phyloP scores from a whole-genome alignment of 2,329 filamentous ascomycete species.

The Ustulina deusta region DNA sequence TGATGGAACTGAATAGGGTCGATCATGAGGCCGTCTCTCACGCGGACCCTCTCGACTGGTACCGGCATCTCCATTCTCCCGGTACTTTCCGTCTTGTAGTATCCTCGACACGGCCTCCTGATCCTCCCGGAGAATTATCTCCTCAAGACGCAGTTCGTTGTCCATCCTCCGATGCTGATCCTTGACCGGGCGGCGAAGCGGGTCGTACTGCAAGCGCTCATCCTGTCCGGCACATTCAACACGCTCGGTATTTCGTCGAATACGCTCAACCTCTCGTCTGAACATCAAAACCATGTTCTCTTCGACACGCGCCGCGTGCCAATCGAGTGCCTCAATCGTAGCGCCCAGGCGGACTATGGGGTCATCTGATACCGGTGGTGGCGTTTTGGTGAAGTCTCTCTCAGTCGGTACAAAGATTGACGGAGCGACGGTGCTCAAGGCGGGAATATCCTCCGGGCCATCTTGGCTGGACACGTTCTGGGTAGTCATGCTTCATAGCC shows the following conservation, averaged over 20 bases:
- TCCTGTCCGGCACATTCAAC: slow-evolving; percentile 20
- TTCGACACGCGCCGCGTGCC: slow-evolving; percentile 45
- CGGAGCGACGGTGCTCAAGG: slow-evolving; percentile 41
- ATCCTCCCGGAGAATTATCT: slow-evolving; percentile 29
- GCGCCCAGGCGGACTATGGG: slow-evolving; percentile 30
- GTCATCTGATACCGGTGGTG: slow-evolving; percentile 42
- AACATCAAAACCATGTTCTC: slow-evolving; percentile 45
- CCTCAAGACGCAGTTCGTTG: slow-evolving; percentile 28
- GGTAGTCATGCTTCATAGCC: slow-evolving; percentile 21
- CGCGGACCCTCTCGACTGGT: slow-evolving; percentile 8
- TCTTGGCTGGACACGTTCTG: slow-evolving; percentile 5
- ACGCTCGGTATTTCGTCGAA: slow-evolving; percentile 36
- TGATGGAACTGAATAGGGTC: slow-evolving; percentile 2
- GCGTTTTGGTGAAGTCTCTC: slow-evolving; percentile 46
- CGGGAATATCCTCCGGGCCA: slow-evolving; percentile 42
- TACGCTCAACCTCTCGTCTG: slow-evolving; percentile 37
- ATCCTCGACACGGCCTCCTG: slow-evolving; percentile 14
- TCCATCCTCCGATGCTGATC: not conserved
- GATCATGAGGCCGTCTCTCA: slow-evolving; percentile 10
- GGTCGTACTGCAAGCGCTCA: slow-evolving; percentile 28
- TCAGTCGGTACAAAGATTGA: slow-evolving; percentile 47
- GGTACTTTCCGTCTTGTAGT: not conserved
- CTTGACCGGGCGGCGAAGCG: slow-evolving; percentile 18
- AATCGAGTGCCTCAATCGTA: slow-evolving; percentile 42
- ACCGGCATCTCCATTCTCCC: not conserved